Evolutionary conservation across 2,329 filamentous ascomycete species (phyloP).

Genomic region (Cercospora sp.): DNA sequence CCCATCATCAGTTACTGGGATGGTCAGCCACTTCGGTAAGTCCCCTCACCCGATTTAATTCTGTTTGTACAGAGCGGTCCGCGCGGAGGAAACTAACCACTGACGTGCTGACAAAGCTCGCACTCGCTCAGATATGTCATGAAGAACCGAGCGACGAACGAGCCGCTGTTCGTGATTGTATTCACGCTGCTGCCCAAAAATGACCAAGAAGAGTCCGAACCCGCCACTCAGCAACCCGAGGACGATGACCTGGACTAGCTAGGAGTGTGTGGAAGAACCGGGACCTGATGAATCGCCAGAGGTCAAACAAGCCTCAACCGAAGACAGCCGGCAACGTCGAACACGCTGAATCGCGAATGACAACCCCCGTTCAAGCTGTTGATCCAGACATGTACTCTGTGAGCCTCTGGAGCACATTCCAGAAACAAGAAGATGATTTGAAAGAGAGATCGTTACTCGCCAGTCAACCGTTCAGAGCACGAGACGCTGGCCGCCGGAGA

Average conservation of each 20-base stretch:
- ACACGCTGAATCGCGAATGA: neutral
- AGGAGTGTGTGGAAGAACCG: neutral
- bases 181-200: constrained; percentile 76
- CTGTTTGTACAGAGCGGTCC: constrained; percentile 8
- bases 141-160: constrained; percentile 72
- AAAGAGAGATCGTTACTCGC: neutral
- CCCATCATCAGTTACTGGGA: constrained; percentile 79
- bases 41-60: constrained; percentile 36
- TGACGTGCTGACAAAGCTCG: constrained; percentile 57
- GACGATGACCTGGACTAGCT: constrained; percentile 5
- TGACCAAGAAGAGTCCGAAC: neutral
- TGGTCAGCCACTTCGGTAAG: constrained; percentile 72
- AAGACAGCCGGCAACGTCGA: neutral
- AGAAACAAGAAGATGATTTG: neutral
- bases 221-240: neutral
- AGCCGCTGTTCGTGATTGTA: constrained; percentile 76
- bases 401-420: neutral
- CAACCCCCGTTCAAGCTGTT: neutral
- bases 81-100: constrained; percentile 19
- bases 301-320: neutral
- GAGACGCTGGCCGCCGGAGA: neutral
- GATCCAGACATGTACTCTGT: neutral
- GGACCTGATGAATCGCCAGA: neutral
- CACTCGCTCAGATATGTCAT: constrained; percentile 89
- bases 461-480: neutral